Conservation (phyloP, 2,329 filamentous ascomycete species). For the Fusarium sp. region DNA sequence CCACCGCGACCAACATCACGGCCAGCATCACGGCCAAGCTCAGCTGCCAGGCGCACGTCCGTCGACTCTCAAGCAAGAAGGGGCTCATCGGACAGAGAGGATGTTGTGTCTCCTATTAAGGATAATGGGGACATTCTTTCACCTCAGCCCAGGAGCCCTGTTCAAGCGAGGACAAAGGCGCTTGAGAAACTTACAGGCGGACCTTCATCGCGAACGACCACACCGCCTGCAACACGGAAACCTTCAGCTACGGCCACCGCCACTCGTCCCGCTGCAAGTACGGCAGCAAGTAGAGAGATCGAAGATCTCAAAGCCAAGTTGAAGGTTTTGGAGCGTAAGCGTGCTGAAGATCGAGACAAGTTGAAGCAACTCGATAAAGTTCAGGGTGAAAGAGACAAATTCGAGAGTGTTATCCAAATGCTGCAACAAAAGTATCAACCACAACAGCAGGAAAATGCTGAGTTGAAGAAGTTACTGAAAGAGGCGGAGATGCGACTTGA, state of each 20-base stretch:
- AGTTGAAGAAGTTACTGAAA: conserved; percentile 81
- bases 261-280: conserved; percentile 56
- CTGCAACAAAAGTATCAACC: conserved; percentile 89
- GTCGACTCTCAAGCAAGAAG: conserved; percentile 60
- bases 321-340: conserved; percentile 87
- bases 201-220: conserved; percentile 46
- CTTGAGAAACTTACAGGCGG: conserved; percentile 65
- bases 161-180: conserved; percentile 62
- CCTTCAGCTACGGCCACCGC: conserved; percentile 47
- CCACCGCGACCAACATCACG: conserved; percentile 53
- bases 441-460: conserved; percentile 81
- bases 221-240: conserved; percentile 51
- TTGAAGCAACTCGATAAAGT: conserved; percentile 82
- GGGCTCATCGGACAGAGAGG: conserved; percentile 55
- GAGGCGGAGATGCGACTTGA: conserved; percentile 78
- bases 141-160: conserved; percentile 64
- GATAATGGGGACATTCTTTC: conserved; percentile 64
- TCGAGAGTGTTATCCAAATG: conserved; percentile 88
- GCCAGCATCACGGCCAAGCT: conserved; percentile 53
- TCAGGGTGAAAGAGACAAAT: conserved; percentile 81
- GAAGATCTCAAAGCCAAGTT: conserved; percentile 92
- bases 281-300: conserved; percentile 73
- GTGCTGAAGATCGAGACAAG: conserved; percentile 86
- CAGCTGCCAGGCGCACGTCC: conserved; percentile 59
- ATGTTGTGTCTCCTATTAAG: conserved; percentile 59